phyloP scores from a whole-genome alignment of 2,329 filamentous ascomycete genomes.

The Diplocarpon mali region DNA sequence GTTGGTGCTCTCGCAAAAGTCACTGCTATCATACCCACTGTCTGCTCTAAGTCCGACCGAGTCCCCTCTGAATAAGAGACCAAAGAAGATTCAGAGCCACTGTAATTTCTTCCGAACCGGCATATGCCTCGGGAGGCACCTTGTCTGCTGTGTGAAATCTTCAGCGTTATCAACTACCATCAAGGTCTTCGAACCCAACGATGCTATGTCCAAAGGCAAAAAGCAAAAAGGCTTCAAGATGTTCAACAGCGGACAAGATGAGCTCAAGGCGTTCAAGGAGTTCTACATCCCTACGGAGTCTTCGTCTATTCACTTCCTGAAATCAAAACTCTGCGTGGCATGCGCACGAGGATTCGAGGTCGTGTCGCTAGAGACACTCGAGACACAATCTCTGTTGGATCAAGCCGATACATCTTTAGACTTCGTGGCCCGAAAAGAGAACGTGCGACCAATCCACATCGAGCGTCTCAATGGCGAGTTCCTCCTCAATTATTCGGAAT shows the following conservation, averaged over 20 bases:
- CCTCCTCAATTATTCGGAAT: conserved; percentile 94
- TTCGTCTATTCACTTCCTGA: conserved; percentile 95
- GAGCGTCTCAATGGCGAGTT: conserved; percentile 96
- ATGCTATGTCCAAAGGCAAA: conserved; percentile 84
- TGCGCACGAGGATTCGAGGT: conserved; percentile 95
- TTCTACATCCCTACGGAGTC: conserved; percentile 98
- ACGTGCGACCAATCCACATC: conserved; percentile 90
- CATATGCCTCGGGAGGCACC: conserved; percentile 83
- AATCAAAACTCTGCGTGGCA: conserved; percentile 91
- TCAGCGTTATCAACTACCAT: conserved; percentile 89
- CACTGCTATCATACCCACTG: conserved; percentile 77
- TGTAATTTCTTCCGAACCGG: conserved; percentile 98
- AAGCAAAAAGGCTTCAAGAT: conserved; percentile 97
- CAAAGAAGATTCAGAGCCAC: conserved; percentile 93
- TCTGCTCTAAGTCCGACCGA: conserved; percentile 80
- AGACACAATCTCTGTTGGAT: conserved; percentile 92
- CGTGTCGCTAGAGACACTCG: conserved; percentile 91
- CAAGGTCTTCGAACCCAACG: conserved; percentile 98
- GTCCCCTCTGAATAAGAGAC: conserved; percentile 67
- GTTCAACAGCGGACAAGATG: conserved; percentile 87
- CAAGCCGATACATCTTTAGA: conserved; percentile 96
- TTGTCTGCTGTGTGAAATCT: conserved; percentile 95
- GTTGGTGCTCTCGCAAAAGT: conserved; percentile 86
- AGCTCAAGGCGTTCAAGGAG: conserved; percentile 94
- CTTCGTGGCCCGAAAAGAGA: conserved; percentile 89